Evolutionary conservation across 2,329 filamentous ascomycete genomes (phyloP).

Genomic region (Dactylonectria macrodidyma): DNA sequence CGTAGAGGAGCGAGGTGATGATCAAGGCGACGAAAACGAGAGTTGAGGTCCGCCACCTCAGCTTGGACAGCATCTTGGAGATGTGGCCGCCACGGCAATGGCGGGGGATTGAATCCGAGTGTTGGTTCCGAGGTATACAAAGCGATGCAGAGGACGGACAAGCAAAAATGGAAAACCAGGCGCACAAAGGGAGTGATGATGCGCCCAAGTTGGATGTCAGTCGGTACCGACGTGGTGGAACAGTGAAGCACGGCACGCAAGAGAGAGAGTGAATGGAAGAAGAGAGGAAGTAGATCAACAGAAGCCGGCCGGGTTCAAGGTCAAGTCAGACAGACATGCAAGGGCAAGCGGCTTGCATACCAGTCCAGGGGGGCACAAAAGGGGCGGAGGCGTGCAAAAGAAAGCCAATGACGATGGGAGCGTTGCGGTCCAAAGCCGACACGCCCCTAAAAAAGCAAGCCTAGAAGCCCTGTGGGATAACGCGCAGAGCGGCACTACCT

Average conservation of each 20-base stretch:
- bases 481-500: too few species aligned
- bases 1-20: background rate
- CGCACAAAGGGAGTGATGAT: background rate
- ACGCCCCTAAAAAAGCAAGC: too few species aligned
- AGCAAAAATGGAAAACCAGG: background rate
- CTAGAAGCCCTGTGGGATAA: too few species aligned
- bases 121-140: background rate
- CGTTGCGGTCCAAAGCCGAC: too few species aligned
- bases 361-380: too few species aligned
- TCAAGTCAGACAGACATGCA: too few species aligned
- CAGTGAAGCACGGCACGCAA: background rate
- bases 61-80: background rate
- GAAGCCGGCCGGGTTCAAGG: too few species aligned
- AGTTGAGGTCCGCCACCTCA: background rate
- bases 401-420: too few species aligned
- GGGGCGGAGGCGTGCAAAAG: too few species aligned
- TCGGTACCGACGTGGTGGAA: background rate
- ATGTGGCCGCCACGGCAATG: background rate
- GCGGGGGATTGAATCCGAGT: background rate
- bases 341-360: too few species aligned
- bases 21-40: background rate
- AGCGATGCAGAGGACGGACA: background rate
- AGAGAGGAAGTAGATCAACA: background rate
- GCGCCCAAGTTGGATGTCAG: background rate
- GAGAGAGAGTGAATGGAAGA: background rate